Base-by-base conservation (phyloP, 306 rosid species). In the Cucurbita argyrosperma region DNA sequence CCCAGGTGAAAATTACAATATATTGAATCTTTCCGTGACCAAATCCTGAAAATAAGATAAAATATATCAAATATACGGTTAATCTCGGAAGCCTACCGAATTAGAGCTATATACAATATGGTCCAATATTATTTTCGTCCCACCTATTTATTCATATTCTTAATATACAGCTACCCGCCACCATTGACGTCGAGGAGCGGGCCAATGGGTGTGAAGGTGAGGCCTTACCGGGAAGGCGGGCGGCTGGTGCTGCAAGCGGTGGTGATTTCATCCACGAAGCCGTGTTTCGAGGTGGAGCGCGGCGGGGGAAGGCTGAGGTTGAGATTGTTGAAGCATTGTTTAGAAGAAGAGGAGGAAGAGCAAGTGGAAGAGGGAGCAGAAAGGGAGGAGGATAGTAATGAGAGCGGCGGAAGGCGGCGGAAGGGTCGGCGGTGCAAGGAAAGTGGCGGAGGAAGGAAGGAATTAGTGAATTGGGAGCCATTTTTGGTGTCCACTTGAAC, bases 221-320 rank as follows among this genome's bases (percentile, higher is more conserved):
- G 76, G 87, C 85, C 90, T 70, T 89, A 85, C 63, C 82, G 96
- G 2, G 86, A 90, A 86, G 86, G 77, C 21, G 96, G 98, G 2
- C 83, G 96, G 54, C 86, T 92, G 12, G 84, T 92, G n/a, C 59
- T 92, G 80, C 81, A 83, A 79, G 97, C 87, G 7, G 81, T 80
- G 7, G 8, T 78, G 14, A 79, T 76, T 18, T 49, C 89, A 76
- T 79, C 88, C 4, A 45, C 59, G 10, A 59, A 38, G 8, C 45
- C 77, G 11, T 82, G 74, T 71, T 87, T 92, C 53, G 79, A 79
- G 26, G 96, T 85, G 0, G 87, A 88, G 63, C 78, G 78, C 0
- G 60, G 78, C 2, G 58, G 30, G 12, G 78, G 78, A 10, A 59
- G 78, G 60, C 18, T 74, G 39, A 59, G 60, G 47, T 30, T 74